A percentile compares a stretch with the other conserved stretches of the same genome.
Evolutionary conservation across 148 eudicot genomes (phyloP).

Genomic region (Pharnaceum exiguum): DNA sequence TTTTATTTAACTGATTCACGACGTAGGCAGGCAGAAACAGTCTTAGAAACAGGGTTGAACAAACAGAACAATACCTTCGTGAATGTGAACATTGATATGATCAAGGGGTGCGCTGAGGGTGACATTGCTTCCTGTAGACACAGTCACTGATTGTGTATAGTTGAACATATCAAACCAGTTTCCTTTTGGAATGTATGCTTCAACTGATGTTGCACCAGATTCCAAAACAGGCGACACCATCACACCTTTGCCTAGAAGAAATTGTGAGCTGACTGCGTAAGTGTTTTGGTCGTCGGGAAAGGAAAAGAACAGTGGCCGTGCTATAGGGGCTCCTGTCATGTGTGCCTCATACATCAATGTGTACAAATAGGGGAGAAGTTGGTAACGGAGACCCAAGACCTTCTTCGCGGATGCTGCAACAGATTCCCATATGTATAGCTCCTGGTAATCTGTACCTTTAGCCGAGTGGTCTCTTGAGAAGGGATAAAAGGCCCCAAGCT

Average conservation of each 20-base stretch:
- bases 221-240: slow-evolving; percentile 72
- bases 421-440: slow-evolving; percentile 74
- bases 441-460: slow-evolving; percentile 36
- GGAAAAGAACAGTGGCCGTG: slow-evolving; percentile 79
- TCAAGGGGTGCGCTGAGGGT: slow-evolving; percentile 59
- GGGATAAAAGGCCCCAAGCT: slow-evolving; percentile 92
- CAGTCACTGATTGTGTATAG: slow-evolving; percentile 41
- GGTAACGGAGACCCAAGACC: slow-evolving; percentile 72
- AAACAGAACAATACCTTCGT: slow-evolving; percentile 43
- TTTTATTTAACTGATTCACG: too few species aligned
- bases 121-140: slow-evolving; percentile 27
- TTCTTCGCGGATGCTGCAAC: slow-evolving; percentile 69
- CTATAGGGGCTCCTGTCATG: slow-evolving; percentile 52
- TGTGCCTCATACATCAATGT: slow-evolving; percentile 66
- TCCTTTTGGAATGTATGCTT: slow-evolving; percentile 72
- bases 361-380: slow-evolving; percentile 71
- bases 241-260: slow-evolving; percentile 69
- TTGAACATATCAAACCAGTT: slow-evolving; percentile 77
- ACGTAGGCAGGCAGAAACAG: too few species aligned
- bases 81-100: slow-evolving; percentile 62
- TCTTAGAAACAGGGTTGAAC: too few species aligned
- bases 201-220: slow-evolving; percentile 37
- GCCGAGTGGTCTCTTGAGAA: slow-evolving; percentile 76
- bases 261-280: slow-evolving; percentile 58
- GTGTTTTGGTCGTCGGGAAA: slow-evolving; percentile 54